These are phyloP conservation scores for Leccinum longicurvipes DNA, from an alignment of 768 basidiomycete genomes.

Conservation along the genomic window DNA sequence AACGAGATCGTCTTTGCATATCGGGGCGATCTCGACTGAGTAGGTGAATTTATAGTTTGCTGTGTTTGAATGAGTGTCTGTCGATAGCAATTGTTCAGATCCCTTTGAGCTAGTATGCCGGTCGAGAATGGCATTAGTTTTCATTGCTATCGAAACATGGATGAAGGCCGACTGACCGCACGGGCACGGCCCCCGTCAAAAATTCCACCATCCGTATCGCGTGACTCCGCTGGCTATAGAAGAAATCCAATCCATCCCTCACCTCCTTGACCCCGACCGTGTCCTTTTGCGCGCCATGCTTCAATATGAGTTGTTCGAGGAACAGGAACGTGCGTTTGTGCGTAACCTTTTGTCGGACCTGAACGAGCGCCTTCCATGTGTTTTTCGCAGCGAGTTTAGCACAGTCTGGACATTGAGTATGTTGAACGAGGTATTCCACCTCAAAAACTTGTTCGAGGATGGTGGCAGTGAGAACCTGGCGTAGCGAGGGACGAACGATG, in stretches of 20 bases:
- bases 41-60: constrained; percentile 98
- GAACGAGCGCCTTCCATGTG: constrained; percentile 96
- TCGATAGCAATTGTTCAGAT: constrained; percentile 91
- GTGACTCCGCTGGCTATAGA: constrained; percentile 87
- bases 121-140: constrained; percentile 1
- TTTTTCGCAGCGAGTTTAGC: constrained; percentile 95
- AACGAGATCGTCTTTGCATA: constrained; percentile 98
- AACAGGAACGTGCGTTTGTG: constrained; percentile 98
- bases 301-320: constrained; percentile 95
- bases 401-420: constrained; percentile 95
- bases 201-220: constrained; percentile 98
- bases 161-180: constrained; percentile 53
- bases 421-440: constrained; percentile 91
- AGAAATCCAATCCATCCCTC: constrained; percentile 94
- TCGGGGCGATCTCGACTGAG: constrained; percentile 93
- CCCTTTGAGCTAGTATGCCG: constrained; percentile 72
- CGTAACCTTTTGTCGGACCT: constrained; percentile 97
- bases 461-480: constrained; percentile 87
- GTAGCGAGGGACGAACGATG: neutral
- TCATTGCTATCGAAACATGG: neutral
- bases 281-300: constrained; percentile 95
- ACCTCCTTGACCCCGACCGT: constrained; percentile 93
- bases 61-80: constrained; percentile 88
- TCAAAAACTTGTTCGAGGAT: constrained; percentile 98
- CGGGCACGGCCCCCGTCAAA: constrained; percentile 80